Evolutionary conservation across 371 early-diverging fungal species (phyloP).

Genomic region (Lichtheimia ramosa): DNA sequence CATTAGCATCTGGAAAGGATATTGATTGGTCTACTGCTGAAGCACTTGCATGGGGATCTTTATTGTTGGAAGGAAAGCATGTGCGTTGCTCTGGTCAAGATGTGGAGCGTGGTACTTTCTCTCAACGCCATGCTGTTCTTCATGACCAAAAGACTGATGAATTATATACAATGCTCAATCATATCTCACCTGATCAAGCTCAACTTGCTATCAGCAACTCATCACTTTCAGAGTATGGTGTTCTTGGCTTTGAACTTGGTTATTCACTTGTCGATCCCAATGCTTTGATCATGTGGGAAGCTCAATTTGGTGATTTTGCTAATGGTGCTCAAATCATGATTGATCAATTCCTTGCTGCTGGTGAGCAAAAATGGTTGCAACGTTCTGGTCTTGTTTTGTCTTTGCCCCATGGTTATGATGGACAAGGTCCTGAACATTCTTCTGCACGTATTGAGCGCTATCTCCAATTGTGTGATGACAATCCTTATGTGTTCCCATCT

Average conservation of each 20-base stretch:
- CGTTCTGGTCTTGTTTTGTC: conserved; percentile 90
- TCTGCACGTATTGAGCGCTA: conserved; percentile 94
- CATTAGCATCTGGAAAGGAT: conserved; percentile 70
- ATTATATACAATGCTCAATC: conserved; percentile 79
- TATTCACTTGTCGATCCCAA: conserved; percentile 94
- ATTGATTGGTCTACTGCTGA: conserved; percentile 98
- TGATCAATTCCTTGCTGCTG: conserved; percentile 95
- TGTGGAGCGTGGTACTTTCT: conserved; percentile 98
- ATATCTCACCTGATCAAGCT: conserved; percentile 82
- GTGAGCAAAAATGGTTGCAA: conserved; percentile 97
- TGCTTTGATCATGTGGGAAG: conserved; percentile 95
- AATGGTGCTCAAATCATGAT: conserved; percentile 97
- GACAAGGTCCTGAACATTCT: conserved; percentile 97
- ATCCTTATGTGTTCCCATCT: conserved; percentile 84
- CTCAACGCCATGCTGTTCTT: conserved; percentile 94
- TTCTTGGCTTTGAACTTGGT: conserved; percentile 96
- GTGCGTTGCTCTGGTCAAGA: conserved; percentile 95
- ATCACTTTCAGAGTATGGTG: conserved; percentile 93
- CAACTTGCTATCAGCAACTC: conserved; percentile 92
- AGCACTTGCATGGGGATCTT: conserved; percentile 89
- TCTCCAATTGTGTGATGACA: conserved; percentile 92
- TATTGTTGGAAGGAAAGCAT: conserved; percentile 88
- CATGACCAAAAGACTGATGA: conserved; percentile 86
- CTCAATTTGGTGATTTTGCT: conserved; percentile 97
- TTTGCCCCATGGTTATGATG: conserved; percentile 97